Base-by-base conservation (phyloP, 805 yeast species). In the Pichia phayaonensis region DNA sequence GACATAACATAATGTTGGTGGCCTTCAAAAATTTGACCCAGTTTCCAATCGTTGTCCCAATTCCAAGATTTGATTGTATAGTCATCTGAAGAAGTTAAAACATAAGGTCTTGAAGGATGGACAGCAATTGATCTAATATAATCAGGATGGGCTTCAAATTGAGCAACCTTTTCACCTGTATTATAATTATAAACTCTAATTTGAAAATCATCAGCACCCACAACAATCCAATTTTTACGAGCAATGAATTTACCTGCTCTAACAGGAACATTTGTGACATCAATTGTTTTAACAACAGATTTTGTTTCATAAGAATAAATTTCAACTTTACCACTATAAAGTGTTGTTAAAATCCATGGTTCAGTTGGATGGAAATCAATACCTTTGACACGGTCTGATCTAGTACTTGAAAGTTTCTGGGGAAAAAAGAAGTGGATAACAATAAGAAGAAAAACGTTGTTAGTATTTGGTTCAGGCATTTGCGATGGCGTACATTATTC, bases 71-170 rank as follows among this genome's bases (percentile, higher is more conserved):
- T 89, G 64, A 94, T 80, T 41, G 95, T 80, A 75, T 86, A 81
- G 67, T 94, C 99, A 70, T 94, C 99, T 44, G 92, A 83, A 39
- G 90, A 87, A 3, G 97, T 86, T 60, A 94, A 74, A 46, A 94
- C 76, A 61, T 86, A 86, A 23, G 98, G 95, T 70, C 86, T 87
- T 18, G 92, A 76, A 42, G 98, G 97, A 70, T 94, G 99, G 41
- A 92, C 95, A 12, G 96, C 94, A 57, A 94, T 80, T 50, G 87
- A 81, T 67, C 99, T 83, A 63, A 94, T 86, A 69, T 94, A 94
- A 69, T 94, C 99, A 10, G 97, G 96, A 65, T 94, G 99, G 11
- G 97, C 98, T 72, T 94, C 99, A 64, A 92, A 94, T 70, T 90
- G 98, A 39, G 88, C 78, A 55, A 94, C 80, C 66, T 89, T 90